A percentile compares a stretch with the other conserved stretches of the same genome.
Conservation (phyloP, 106 monocot species). For the Gastrodia elata region DNA sequence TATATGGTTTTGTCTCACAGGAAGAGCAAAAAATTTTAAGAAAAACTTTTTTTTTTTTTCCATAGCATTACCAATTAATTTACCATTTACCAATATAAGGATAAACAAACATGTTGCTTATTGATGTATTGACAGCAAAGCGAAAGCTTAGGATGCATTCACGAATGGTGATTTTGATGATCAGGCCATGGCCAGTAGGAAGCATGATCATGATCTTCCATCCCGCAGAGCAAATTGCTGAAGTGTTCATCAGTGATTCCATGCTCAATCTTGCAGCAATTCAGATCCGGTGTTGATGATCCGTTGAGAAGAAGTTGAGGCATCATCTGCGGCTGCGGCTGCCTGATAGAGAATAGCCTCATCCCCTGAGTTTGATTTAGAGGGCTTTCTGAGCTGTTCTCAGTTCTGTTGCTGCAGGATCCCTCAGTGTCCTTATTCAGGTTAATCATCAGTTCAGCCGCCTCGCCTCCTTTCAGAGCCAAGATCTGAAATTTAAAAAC, state of each 20-base stretch:
- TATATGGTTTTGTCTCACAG: not conserved
- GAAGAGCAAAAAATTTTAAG: not conserved
- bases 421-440: slow-evolving; percentile 93
- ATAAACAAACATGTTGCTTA: not conserved
- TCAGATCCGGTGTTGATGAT: slow-evolving; percentile 21
- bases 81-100: not conserved
- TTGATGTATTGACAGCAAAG: no score
- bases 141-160: not conserved
- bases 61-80: not conserved
- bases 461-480: slow-evolving; percentile 63
- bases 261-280: slow-evolving; percentile 45
- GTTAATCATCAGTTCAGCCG: slow-evolving; percentile 70
- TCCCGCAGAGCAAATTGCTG: slow-evolving; percentile 59
- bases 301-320: slow-evolving; percentile 36
- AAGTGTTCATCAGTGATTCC: slow-evolving; percentile 42
- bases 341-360: slow-evolving; percentile 30
- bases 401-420: slow-evolving; percentile 88
- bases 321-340: slow-evolving; percentile 11
- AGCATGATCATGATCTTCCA: slow-evolving; percentile 77
- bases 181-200: slow-evolving; percentile 81
- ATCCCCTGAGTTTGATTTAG: slow-evolving; percentile 25
- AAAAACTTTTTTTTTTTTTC: no score
- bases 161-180: slow-evolving; percentile 69
- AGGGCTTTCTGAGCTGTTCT: slow-evolving; percentile 77
- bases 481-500: slow-evolving; percentile 39